Evolutionary conservation across 495 filamentous ascomycete species (phyloP), one percentile per base, ranked within the genome.

Genomic region (Aspergillus baeticus): DNA sequence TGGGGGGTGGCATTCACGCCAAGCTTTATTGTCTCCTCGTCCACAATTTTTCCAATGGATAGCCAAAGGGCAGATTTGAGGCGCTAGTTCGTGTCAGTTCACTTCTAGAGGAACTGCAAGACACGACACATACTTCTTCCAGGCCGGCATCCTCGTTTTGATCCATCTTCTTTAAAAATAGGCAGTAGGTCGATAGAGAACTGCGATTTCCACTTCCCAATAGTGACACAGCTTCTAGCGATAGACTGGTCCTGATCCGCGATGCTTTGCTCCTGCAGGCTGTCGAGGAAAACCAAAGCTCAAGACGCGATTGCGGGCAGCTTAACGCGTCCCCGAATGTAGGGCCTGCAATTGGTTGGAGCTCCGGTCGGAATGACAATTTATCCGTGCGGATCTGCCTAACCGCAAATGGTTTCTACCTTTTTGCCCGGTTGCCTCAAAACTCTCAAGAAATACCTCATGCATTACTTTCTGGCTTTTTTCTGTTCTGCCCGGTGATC

Each of bases 1-100:
- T 97, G 92, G 6, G 92, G 92, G 1, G 92, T 97, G 2, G 92
- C 91, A 70, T 93, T 96, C 55, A 87, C 80, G 64, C 88, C 86
- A 11, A 88, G 77, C 21, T 78, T 78, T 34, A 94, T 72, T 26
- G 85, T 88, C 67, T 96, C 90, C 58, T 92, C 85, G 69, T 97
- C 93, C 42, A 96, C 88, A 44, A 91, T 90, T 67, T 91, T 88
- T 65, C 92, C 92, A 56, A 96, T 84, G 18, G 84, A 81, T 68
- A 88, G 89, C 92, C 92, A 98, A n/a, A 98, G 82, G 31, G 91
- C 90, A 47, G 90, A 85, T 81, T 98, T 98, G 54, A 97, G 80
- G 59, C 87, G 87, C 91, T 96, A 55, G 6, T 11, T 17, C 20
- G 7, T 22, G 17, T 47, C 22, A 46, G 20, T 14, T 31, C 3